Evolutionary conservation across 306 rosid species (phyloP).

Genomic region (Prunus dulcis): DNA sequence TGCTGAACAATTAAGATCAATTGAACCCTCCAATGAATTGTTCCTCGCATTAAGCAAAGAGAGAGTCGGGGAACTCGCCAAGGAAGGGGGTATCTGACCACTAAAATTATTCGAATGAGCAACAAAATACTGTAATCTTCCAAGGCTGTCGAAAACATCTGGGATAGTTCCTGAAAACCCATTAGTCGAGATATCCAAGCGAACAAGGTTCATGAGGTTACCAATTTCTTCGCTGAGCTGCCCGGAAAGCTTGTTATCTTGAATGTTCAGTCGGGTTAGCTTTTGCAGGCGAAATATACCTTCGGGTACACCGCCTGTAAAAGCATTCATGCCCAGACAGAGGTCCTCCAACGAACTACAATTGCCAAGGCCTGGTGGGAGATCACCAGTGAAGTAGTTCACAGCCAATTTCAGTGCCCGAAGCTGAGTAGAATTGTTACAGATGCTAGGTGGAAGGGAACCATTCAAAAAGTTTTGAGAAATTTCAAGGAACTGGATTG

Average conservation of each 20-base stretch:
- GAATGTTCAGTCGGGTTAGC: conserved; percentile 21
- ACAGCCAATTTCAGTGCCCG: conserved; percentile 29
- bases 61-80: conserved; percentile 33
- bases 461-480: conserved; percentile 39
- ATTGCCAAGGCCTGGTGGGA: conserved; percentile 33
- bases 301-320: conserved; percentile 33
- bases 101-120: conserved; percentile 42
- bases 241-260: conserved; percentile 42
- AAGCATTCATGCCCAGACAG: conserved; percentile 25
- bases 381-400: conserved; percentile 33
- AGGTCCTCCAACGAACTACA: conserved; percentile 36
- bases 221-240: conserved; percentile 28
- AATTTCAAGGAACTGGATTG: conserved; percentile 29
- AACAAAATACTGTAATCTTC: conserved; percentile 18
- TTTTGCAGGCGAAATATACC: conserved; percentile 23
- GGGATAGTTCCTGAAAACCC: conserved; percentile 37
- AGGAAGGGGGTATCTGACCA: conserved; percentile 32
- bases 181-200: conserved; percentile 35
- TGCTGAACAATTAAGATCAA: conserved; percentile 37
- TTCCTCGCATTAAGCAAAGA: conserved; percentile 39
- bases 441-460: conserved; percentile 28
- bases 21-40: conserved; percentile 39
- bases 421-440: conserved; percentile 24
- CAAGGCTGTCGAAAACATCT: conserved; percentile 25
- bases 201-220: conserved; percentile 35